phyloP scores from a whole-genome alignment of 805 yeast genomes.

The Nakazawaea ernobii region DNA sequence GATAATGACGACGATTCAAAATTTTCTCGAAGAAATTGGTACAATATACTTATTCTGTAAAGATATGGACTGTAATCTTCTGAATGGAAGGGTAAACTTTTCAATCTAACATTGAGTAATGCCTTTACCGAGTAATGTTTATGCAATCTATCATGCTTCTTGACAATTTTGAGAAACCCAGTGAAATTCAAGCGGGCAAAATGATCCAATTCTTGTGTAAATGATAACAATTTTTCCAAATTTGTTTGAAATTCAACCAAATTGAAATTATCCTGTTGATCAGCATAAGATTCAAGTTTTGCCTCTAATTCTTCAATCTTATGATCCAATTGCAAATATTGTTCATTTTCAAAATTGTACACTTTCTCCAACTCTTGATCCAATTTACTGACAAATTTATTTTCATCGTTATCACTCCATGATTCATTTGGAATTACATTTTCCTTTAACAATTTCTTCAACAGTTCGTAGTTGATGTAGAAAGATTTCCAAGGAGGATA shows the following conservation, averaged over 20 bases:
- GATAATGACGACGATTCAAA: conserved; percentile 21
- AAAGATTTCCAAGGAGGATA: conserved; percentile 84
- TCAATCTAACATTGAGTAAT: conserved; percentile 78
- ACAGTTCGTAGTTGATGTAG: conserved; percentile 58
- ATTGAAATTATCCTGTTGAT: conserved; percentile 4
- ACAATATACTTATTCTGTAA: conserved; percentile 75
- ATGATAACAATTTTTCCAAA: conserved; percentile 66
- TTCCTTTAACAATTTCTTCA: conserved; percentile 68
- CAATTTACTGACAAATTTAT: conserved; percentile 56
- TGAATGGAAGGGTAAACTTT: conserved; percentile 83
- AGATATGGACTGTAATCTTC: conserved; percentile 93
- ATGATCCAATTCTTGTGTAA: conserved; percentile 81
- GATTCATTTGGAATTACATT: conserved; percentile 36
- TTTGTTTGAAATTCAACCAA: conserved; percentile 46
- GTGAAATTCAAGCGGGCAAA: conserved; percentile 91
- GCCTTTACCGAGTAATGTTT: conserved; percentile 87
- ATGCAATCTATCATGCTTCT: conserved; percentile 92
- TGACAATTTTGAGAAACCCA: conserved; percentile 90
- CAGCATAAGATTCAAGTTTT: conserved; percentile 38
- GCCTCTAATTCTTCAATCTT: conserved; percentile 61
- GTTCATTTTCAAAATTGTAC: conserved; percentile 61
- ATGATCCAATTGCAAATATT: conserved; percentile 63
- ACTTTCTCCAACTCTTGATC: conserved; percentile 75
- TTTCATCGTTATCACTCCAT: conserved; percentile 73
- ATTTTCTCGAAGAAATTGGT: conserved; percentile 77